Conservation (phyloP, 73 alveolate species). For the Stentor roeselii region DNA sequence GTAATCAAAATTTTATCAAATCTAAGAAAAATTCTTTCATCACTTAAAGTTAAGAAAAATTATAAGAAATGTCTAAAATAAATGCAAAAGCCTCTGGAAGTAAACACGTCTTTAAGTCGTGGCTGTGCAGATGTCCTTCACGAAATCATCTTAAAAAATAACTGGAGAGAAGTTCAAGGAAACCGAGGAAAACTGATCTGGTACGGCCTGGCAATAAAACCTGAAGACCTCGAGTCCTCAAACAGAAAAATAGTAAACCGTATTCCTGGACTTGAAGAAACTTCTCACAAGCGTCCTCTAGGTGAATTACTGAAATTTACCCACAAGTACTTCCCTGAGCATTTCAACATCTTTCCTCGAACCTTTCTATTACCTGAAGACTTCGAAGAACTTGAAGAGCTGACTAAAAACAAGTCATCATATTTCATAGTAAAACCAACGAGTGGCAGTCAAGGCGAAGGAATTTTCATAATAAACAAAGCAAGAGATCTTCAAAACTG, state of each 20-base stretch:
- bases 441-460: slow-evolving; percentile 83
- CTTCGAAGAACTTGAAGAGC: slow-evolving; percentile 52
- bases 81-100: too few relatives aligned
- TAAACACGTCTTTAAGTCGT: background rate
- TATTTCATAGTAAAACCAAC: slow-evolving; percentile 73
- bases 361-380: slow-evolving; percentile 76
- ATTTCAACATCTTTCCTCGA: slow-evolving; percentile 63
- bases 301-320: slow-evolving; percentile 55
- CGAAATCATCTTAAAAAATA: slow-evolving; percentile 26
- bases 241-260: slow-evolving; percentile 37
- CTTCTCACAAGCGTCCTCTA: slow-evolving; percentile 66
- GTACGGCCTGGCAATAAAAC: slow-evolving; percentile 47
- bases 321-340: slow-evolving; percentile 70
- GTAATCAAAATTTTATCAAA: too few relatives aligned
- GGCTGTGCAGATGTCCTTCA: background rate
- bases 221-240: slow-evolving; percentile 22
- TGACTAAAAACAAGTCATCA: slow-evolving; percentile 31
- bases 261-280: slow-evolving; percentile 67
- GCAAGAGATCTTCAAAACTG: slow-evolving; percentile 41
- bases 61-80: too few relatives aligned
- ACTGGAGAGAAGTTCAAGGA: slow-evolving; percentile 44
- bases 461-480: slow-evolving; percentile 59
- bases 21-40: too few relatives aligned
- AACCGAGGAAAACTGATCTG: slow-evolving; percentile 40
- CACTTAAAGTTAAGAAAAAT: too few relatives aligned